Conservation (phyloP, 495 filamentous ascomycete genomes). For the Terfezia boudieri region DNA sequence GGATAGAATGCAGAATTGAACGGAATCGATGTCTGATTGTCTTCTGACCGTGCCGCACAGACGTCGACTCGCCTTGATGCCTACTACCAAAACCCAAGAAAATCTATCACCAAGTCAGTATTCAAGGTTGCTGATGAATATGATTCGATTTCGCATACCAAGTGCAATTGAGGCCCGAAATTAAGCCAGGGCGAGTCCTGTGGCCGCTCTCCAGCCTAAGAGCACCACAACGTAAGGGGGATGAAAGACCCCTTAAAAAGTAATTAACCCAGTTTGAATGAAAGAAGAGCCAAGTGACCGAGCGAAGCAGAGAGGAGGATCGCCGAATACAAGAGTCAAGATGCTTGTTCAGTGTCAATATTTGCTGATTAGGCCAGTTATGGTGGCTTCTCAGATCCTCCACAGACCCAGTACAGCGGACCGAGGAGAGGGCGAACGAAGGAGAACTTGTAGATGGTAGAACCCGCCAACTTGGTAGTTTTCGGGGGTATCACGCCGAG, state of each 20-base stretch:
- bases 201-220: neutral
- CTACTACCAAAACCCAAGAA: neutral
- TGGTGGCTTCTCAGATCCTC: slow-evolving; percentile 93
- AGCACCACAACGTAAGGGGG: slow-evolving; percentile 10
- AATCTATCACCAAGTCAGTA: slow-evolving; percentile 4
- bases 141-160: slow-evolving; percentile 1
- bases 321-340: slow-evolving; percentile 1
- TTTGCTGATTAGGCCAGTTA: slow-evolving; percentile 43
- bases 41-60: neutral
- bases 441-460: slow-evolving; percentile 49
- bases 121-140: slow-evolving; percentile 9
- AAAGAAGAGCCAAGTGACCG: slow-evolving; percentile 11
- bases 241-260: slow-evolving; percentile 23
- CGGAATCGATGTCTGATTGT: neutral
- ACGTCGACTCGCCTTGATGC: neutral
- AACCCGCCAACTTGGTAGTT: slow-evolving; percentile 95
- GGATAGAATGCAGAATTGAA: neutral
- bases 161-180: too few relatives aligned
- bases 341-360: neutral
- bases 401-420: slow-evolving; percentile 77
- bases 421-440: slow-evolving; percentile 82
- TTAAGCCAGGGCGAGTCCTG: neutral
- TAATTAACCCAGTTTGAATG: neutral
- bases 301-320: slow-evolving; percentile 2
- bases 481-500: slow-evolving; percentile 14